A percentile compares a stretch with the other conserved stretches of the same genome.
Evolutionary conservation across 2,329 filamentous ascomycete genomes (phyloP).

Genomic region (Fusarium xyrophilum): DNA sequence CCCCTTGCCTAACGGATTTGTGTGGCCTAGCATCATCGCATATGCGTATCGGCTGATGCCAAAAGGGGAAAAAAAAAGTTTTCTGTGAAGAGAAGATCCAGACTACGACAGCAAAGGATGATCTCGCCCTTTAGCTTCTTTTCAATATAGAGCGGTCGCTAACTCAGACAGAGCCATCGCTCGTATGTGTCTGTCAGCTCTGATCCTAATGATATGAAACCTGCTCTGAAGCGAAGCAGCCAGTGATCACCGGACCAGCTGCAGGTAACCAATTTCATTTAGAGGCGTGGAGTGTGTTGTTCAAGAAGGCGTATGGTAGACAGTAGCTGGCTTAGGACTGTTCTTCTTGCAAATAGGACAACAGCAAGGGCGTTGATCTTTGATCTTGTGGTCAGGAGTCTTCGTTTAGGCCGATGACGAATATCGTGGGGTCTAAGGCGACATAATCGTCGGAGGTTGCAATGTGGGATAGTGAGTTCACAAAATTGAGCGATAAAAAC

Average conservation of each 20-base stretch:
- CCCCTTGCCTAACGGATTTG: slow-evolving; percentile 70
- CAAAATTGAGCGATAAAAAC: background rate
- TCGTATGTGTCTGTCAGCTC: background rate
- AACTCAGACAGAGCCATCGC: background rate
- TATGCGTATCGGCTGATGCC: background rate
- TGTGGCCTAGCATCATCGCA: slow-evolving; percentile 31
- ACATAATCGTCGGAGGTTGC: slow-evolving; percentile 20
- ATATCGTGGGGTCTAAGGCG: slow-evolving; percentile 39
- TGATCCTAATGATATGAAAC: background rate
- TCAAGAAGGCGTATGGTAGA: slow-evolving; percentile 6
- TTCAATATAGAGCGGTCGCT: background rate
- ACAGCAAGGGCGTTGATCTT: background rate
- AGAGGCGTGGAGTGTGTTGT: slow-evolving; percentile 17
- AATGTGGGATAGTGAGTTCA: background rate
- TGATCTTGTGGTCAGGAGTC: slow-evolving; percentile 26
- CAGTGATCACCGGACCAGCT: slow-evolving; percentile 13
- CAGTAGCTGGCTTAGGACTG: slow-evolving; percentile 6
- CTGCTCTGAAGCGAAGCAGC: background rate
- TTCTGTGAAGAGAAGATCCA: background rate
- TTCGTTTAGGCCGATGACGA: slow-evolving; percentile 37
- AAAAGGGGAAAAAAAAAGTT: background rate
- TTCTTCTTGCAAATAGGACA: slow-evolving; percentile 25
- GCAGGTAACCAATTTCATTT: slow-evolving; percentile 6
- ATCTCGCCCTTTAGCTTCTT: background rate
- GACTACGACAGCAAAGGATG: background rate